A percentile compares a stretch with the other conserved stretches of the same genome.
Evolutionary conservation across 1,284 basidiomycete species (phyloP).

Genomic region (Pascua sp.): DNA sequence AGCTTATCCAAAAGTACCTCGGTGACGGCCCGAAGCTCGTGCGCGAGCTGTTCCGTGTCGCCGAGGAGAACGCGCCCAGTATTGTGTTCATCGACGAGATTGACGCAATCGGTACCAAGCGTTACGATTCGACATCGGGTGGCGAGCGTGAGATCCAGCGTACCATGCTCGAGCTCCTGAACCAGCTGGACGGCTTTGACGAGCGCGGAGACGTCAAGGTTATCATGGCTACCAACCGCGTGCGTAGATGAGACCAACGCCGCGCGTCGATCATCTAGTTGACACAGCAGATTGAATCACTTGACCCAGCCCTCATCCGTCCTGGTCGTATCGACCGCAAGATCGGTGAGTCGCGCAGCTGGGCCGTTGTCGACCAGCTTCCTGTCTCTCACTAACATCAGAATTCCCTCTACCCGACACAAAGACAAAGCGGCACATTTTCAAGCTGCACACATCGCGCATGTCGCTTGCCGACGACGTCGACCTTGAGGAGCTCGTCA

Average conservation of each 20-base stretch:
- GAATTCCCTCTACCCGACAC: slow-evolving; percentile 92
- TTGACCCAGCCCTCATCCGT: slow-evolving; percentile 95
- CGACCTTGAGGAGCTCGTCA: slow-evolving; percentile 92
- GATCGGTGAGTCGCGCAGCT: slow-evolving; percentile 57
- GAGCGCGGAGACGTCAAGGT: slow-evolving; percentile 99
- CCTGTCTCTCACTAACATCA: slow-evolving; percentile 13
- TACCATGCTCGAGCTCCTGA: slow-evolving; percentile 88
- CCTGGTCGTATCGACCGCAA: slow-evolving; percentile 98
- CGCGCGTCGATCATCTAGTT: slow-evolving; percentile 12
- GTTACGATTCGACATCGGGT: slow-evolving; percentile 92
- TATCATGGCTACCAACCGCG: slow-evolving; percentile 53
- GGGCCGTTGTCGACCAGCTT: neutral
- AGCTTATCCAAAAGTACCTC: slow-evolving; percentile 98
- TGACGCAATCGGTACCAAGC: slow-evolving; percentile 97
- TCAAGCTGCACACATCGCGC: slow-evolving; percentile 91
- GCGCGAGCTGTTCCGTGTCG: slow-evolving; percentile 92
- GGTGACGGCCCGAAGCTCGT: slow-evolving; percentile 99
- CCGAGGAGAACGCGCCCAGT: slow-evolving; percentile 94
- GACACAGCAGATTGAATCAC: slow-evolving; percentile 82
- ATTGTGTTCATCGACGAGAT: slow-evolving; percentile 99
- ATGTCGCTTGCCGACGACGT: slow-evolving; percentile 93
- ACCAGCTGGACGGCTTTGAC: slow-evolving; percentile 87
- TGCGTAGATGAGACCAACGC: slow-evolving; percentile 17
- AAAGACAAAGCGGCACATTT: slow-evolving; percentile 97
- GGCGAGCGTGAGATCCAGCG: slow-evolving; percentile 98